Evolutionary conservation across 208 protist species (phyloP).

Genomic region (Crithidia brevicula): DNA sequence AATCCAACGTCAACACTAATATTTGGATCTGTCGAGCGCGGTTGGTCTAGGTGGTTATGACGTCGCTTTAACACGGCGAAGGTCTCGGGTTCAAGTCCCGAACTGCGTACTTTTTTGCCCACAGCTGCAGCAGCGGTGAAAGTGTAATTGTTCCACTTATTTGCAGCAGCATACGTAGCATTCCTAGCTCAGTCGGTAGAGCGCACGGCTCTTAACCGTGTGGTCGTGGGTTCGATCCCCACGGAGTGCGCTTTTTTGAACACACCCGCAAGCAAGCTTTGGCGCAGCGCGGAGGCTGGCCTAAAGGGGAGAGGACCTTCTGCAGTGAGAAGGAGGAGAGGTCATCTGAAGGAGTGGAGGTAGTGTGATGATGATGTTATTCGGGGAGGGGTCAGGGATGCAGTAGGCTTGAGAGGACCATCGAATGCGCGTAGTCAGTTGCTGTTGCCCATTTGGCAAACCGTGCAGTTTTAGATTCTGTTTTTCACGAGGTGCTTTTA

Average conservation of each 20-base stretch:
- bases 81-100: conserved; percentile 92
- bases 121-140: background rate
- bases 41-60: conserved; percentile 94
- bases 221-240: conserved; percentile 98
- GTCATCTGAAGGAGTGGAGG: too few species aligned
- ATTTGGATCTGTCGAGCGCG: conserved; percentile 41
- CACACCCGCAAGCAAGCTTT: too few species aligned
- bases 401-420: too few species aligned
- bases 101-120: conserved; percentile 74
- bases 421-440: too few species aligned
- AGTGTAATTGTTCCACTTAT: background rate
- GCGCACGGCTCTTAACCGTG: conserved; percentile 97
- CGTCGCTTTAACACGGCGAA: conserved; percentile 94
- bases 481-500: too few species aligned
- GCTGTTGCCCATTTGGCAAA: too few species aligned
- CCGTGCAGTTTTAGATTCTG: too few species aligned
- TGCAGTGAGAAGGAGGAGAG: too few species aligned
- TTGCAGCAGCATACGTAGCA: conserved; percentile 4
- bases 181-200: conserved; percentile 98
- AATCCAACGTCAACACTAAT: background rate
- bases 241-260: conserved; percentile 71
- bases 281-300: too few species aligned
- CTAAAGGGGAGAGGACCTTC: too few species aligned
- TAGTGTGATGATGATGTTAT: too few species aligned
- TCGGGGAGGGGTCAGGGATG: too few species aligned